Evolutionary conservation across 805 yeast species (phyloP).

Genomic region (Candida ipomoeae): DNA sequence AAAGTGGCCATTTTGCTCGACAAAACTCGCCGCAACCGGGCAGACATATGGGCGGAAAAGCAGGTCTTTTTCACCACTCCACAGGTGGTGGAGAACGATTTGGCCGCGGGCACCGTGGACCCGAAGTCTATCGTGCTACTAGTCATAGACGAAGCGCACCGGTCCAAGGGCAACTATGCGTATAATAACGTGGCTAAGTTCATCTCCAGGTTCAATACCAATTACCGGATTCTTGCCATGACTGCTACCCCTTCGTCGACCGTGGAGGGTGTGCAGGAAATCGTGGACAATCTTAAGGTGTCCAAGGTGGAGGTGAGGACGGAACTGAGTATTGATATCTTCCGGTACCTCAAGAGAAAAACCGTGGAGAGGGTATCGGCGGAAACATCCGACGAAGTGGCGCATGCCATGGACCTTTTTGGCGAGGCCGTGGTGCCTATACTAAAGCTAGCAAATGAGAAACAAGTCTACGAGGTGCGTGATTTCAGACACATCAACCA

Average conservation of each 20-base stretch:
- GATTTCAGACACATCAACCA: conserved; percentile 69
- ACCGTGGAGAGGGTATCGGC: conserved; percentile 58
- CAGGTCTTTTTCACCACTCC: conserved; percentile 93
- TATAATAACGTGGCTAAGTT: conserved; percentile 78
- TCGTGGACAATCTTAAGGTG: conserved; percentile 67
- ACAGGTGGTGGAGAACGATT: conserved; percentile 90
- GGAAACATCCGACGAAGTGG: conserved; percentile 50
- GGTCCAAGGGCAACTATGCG: conserved; percentile 87
- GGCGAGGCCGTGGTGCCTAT: conserved; percentile 66
- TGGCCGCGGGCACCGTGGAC: conserved; percentile 66
- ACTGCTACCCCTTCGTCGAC: conserved; percentile 96
- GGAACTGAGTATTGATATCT: conserved; percentile 75
- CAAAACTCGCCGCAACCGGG: conserved; percentile 54
- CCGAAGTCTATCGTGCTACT: conserved; percentile 72
- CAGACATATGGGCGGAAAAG: conserved; percentile 70
- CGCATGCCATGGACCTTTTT: conserved; percentile 49
- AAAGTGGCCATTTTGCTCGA: conserved; percentile 78
- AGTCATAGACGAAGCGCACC: conserved; percentile 93
- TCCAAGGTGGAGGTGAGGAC: conserved; percentile 82
- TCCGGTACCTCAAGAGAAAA: conserved; percentile 71
- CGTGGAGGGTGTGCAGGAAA: conserved; percentile 81
- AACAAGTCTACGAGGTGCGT: conserved; percentile 57
- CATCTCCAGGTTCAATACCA: conserved; percentile 52
- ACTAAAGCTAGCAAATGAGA: conserved; percentile 57
- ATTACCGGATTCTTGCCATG: conserved; percentile 75